Percentiles rank a stretch among this genome's conserved stretches.
phyloP scores from a whole-genome alignment of 495 filamentous ascomycete species.

The Aspergillus indologenus region DNA sequence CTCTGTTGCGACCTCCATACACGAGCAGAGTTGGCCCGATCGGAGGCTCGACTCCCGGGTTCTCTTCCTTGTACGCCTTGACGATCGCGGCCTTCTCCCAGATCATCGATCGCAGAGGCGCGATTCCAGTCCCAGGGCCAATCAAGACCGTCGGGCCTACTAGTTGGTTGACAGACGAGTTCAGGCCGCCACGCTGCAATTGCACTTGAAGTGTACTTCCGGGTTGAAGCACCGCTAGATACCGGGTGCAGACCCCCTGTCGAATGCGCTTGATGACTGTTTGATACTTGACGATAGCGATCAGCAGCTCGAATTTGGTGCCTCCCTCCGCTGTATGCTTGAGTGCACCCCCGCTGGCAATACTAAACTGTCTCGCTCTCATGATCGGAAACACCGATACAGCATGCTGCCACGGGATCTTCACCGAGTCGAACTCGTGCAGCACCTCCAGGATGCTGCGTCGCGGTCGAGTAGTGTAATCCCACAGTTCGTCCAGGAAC shows the following conservation, averaged over 20 bases:
- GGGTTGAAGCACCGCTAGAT: slow-evolving; percentile 60
- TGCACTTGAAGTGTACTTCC: slow-evolving; percentile 58
- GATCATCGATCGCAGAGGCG: slow-evolving; percentile 78
- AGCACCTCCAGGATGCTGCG: slow-evolving; percentile 89
- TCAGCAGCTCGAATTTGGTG: slow-evolving; percentile 68
- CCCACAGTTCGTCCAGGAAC: slow-evolving; percentile 85
- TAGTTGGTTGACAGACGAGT: slow-evolving; percentile 45
- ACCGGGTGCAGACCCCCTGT: slow-evolving; percentile 86
- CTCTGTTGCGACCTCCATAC: slow-evolving; percentile 73
- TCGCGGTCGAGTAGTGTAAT: slow-evolving; percentile 90
- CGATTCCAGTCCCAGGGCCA: slow-evolving; percentile 86
- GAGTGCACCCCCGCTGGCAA: slow-evolving; percentile 67
- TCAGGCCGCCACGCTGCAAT: slow-evolving; percentile 56
- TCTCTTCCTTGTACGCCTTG: slow-evolving; percentile 36
- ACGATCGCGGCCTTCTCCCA: slow-evolving; percentile 57
- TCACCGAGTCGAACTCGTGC: slow-evolving; percentile 81
- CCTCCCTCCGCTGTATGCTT: slow-evolving; percentile 37
- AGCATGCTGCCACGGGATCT: slow-evolving; percentile 71
- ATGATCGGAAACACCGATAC: slow-evolving; percentile 71
- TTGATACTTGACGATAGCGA: slow-evolving; percentile 88
- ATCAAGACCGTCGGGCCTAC: slow-evolving; percentile 69
- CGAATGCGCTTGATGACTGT: slow-evolving; percentile 84
- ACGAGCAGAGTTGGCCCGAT: slow-evolving; percentile 53
- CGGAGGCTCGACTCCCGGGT: slow-evolving; percentile 26
- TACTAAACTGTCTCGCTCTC: slow-evolving; percentile 80